Evolutionary conservation across 176 grass and related monocot genomes (phyloP).

Genomic region (Carex scoparia): DNA sequence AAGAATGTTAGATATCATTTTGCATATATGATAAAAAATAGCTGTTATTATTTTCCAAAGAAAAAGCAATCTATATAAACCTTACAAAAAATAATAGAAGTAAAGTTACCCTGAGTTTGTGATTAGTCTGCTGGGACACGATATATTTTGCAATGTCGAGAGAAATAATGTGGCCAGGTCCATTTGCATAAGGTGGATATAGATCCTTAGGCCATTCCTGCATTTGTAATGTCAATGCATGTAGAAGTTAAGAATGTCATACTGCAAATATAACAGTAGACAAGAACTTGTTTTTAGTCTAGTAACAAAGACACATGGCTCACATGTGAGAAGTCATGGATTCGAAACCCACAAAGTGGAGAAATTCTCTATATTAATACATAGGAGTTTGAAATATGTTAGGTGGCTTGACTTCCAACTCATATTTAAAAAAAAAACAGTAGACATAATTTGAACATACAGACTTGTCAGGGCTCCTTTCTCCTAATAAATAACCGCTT

Average conservation of each 20-base stretch:
- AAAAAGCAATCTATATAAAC: not conserved
- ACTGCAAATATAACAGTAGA: not conserved
- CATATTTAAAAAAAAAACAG: no score
- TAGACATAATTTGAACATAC: not conserved
- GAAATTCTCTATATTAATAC: no score
- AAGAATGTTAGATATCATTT: not conserved
- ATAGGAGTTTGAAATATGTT: no score
- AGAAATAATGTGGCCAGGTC: constrained; percentile 79
- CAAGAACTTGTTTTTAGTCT: no score
- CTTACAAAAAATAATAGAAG: not conserved
- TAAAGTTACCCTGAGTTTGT: constrained; percentile 47
- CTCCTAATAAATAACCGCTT: not conserved
- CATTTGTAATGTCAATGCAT: constrained; percentile 9
- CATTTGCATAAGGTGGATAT: constrained; percentile 88
- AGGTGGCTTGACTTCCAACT: no score
- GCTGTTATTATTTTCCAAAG: not conserved
- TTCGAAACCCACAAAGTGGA: no score
- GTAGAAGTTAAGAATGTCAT: not conserved
- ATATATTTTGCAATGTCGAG: constrained; percentile 51
- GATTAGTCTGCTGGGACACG: constrained; percentile 42
- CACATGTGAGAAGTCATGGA: no score
- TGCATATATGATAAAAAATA: not conserved
- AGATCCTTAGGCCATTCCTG: constrained; percentile 95
- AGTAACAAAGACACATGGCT: no score
- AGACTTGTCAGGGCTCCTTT: not conserved